A percentile compares a stretch with the other conserved stretches of the same genome.
These are phyloP conservation scores for Trichothecium sympodiale DNA, from an alignment of 2,329 filamentous ascomycete species.

Conservation along the genomic window DNA sequence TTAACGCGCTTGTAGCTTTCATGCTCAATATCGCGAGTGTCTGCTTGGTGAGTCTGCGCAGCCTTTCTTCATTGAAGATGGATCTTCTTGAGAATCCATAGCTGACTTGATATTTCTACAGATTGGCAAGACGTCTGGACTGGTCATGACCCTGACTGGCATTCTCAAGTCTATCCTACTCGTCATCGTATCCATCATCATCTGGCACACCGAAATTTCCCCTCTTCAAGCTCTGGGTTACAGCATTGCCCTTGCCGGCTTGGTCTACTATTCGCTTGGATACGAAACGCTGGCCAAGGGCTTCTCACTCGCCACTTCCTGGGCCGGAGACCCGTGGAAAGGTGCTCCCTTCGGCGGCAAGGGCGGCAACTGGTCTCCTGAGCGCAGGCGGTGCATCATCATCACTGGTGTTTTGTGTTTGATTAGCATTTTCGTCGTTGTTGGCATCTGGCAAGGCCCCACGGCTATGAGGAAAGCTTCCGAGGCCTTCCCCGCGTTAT, in stretches of 20 bases:
- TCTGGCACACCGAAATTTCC: slow-evolving; percentile 66
- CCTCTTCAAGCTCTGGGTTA: slow-evolving; percentile 68
- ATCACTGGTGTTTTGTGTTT: slow-evolving; percentile 14
- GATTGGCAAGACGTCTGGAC: slow-evolving; percentile 81
- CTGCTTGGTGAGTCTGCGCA: slow-evolving; percentile 72
- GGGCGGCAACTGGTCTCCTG: slow-evolving; percentile 4
- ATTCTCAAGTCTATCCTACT: slow-evolving; percentile 84
- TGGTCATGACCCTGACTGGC: slow-evolving; percentile 76
- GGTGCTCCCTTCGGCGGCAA: slow-evolving; percentile 8
- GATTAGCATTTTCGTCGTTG: slow-evolving; percentile 14
- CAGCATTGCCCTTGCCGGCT: slow-evolving; percentile 49
- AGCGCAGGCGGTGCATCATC: slow-evolving; percentile 5
- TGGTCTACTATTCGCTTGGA: slow-evolving; percentile 37
- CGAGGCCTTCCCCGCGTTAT: slow-evolving; percentile 4
- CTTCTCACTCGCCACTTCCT: slow-evolving; percentile 11
- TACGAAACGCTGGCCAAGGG: slow-evolving; percentile 20
- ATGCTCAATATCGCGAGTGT: slow-evolving; percentile 73
- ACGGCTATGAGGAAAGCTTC: slow-evolving; percentile 5
- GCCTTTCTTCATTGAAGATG: too few species aligned
- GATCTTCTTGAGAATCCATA: neutral
- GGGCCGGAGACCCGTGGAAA: slow-evolving; percentile 12
- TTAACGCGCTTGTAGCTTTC: slow-evolving; percentile 72
- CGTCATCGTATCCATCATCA: slow-evolving; percentile 62
- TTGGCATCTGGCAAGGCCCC: slow-evolving; percentile 9
- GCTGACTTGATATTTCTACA: slow-evolving; percentile 19